phyloP scores from a whole-genome alignment of 345 rosid species.

The Aquilaria yunnanensis region DNA sequence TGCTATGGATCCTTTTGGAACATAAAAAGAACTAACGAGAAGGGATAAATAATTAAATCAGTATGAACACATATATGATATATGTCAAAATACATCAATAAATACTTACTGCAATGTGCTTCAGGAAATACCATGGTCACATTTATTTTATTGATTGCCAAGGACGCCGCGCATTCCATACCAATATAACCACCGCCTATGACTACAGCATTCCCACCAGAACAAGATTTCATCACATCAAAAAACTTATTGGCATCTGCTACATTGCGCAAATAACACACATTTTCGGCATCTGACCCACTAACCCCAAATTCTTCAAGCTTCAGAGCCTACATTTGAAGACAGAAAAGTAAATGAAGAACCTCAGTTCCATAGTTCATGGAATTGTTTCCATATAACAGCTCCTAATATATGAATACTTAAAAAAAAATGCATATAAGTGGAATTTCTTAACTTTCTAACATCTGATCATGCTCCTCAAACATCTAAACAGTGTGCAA shows the following conservation, averaged over 20 bases:
- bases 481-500: too few relatives aligned
- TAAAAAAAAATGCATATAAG: too few relatives aligned
- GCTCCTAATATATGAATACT: too few relatives aligned
- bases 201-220: constrained; percentile 80
- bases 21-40: neutral
- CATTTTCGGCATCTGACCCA: constrained; percentile 84
- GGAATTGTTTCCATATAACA: too few relatives aligned
- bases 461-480: too few relatives aligned
- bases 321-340: constrained; percentile 60
- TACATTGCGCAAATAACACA: constrained; percentile 85
- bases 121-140: constrained; percentile 99
- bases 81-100: neutral
- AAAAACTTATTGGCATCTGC: constrained; percentile 84
- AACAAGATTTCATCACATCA: constrained; percentile 51
- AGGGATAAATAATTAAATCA: neutral
- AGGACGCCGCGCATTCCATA: constrained; percentile 98
- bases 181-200: constrained; percentile 98
- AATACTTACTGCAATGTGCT: constrained; percentile 81
- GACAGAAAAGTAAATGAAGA: neutral
- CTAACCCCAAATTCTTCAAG: constrained; percentile 95
- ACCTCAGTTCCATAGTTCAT: too few relatives aligned
- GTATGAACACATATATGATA: too few relatives aligned
- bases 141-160: constrained; percentile 81
- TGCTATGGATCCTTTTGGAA: neutral
- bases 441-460: too few relatives aligned